Evolutionary conservation across 2,329 filamentous ascomycete genomes (phyloP), one percentile per base, ranked within the genome.

Genomic region (Arthroderma sp.): DNA sequence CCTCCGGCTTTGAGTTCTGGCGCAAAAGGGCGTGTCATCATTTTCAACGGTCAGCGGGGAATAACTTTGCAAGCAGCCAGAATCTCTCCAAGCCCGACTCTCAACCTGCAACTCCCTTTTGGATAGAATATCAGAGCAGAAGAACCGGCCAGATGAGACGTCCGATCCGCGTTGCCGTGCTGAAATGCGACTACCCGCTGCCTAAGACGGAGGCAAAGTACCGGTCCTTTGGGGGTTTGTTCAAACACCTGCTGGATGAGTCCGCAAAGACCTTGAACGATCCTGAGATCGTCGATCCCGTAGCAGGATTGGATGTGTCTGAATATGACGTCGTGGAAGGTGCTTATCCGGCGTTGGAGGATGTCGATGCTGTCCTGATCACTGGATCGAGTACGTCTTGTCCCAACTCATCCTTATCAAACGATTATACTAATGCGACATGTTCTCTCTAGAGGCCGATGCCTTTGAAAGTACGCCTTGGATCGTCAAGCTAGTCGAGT

Each of bases 141-240:
- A 33, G 47, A n/a, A 51, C 25, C 15, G n/a, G 47, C 5, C 47
- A 31, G 43, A 74, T 74, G 71, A 65, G 60, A 44, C 59, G 66
- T 15, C 81, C 81, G 31, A 74, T 91, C 63, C 85, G 87, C 57
- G 85, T 96, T 71, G 90, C 91, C 51, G 80, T 97, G 64, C 83
- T 97, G 63, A 88, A 95, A 77, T 86, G 87, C 76, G 91, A 95
- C 73, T 87, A 81, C 1, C 89, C 89, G 1, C 77, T 86, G 54
- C 79, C 82, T 1, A 72, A 79, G 44, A 81, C 85, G 38, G 74
- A 80, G 56, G 78, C 78, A 57, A 81, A 81, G 65, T 90, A 86
- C 71, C 81, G 82, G 55, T 78, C 79, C 60, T 96, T 95, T 73
- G 81, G 83, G 61, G 84, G 82, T 61, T 79, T 88, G 59, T 88